A percentile compares a stretch with the other conserved stretches of the same genome.
These are phyloP conservation scores for Exsudoporus floridanus DNA, from an alignment of 1,284 basidiomycete species.

Conservation along the genomic window DNA sequence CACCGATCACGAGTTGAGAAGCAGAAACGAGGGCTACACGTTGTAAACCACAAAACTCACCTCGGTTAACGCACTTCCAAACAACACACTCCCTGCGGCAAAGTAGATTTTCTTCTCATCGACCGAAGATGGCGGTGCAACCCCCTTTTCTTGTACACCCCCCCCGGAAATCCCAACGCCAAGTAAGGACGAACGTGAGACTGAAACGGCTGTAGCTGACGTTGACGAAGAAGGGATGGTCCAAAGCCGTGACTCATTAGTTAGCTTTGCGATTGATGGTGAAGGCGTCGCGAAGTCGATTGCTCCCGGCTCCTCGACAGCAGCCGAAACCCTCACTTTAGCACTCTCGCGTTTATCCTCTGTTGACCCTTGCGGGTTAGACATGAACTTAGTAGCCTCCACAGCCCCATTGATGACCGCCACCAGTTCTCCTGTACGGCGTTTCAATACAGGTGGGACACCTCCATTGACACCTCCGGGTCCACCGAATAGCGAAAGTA, in stretches of 20 bases:
- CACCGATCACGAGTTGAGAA: neutral
- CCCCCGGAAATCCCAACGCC: conserved; percentile 4
- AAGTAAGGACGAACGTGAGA: conserved; percentile 22
- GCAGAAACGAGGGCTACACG: conserved; percentile 7
- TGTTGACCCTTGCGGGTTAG: neutral
- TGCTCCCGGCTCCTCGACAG: neutral
- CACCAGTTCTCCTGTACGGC: conserved; percentile 60
- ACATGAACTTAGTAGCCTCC: conserved; percentile 1
- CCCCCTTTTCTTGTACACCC: neutral
- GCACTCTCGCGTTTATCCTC: neutral
- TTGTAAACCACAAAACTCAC: conserved; percentile 19
- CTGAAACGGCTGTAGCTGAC: conserved; percentile 3
- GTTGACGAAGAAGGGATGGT: conserved; percentile 1
- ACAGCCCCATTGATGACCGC: conserved; percentile 56
- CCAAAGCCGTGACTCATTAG: conserved; percentile 29
- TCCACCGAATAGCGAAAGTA: conserved; percentile 53
- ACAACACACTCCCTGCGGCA: conserved; percentile 14
- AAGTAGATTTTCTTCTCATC: neutral
- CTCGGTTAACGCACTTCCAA: conserved; percentile 15
- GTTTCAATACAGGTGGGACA: conserved; percentile 59
- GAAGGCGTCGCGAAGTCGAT: neutral
- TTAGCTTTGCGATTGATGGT: neutral
- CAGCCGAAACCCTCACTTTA: neutral
- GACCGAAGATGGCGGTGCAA: neutral
- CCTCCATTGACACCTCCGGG: conserved; percentile 27